Evolutionary conservation across 2,329 filamentous ascomycete genomes (phyloP), one percentile per base, ranked within the genome.

Genomic region (Amylocarpus encephaloides): DNA sequence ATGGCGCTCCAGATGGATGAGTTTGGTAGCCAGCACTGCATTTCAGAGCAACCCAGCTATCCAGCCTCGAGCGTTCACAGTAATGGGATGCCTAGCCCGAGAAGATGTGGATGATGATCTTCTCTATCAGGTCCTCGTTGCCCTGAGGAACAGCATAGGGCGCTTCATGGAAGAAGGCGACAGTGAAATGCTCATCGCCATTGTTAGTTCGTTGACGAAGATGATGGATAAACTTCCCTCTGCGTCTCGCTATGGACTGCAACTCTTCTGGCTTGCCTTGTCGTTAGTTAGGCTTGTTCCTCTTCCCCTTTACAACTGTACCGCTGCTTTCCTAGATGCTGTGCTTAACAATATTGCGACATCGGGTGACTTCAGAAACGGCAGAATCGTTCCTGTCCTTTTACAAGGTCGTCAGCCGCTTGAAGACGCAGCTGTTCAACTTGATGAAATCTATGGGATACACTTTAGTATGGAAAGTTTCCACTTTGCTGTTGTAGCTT

Each of bases 1-100:
- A 13, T 86, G 83, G 83, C 77, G 83, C 22, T 82, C 83, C 16
- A 76, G 83, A 16, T 86, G 83, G 83, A 86, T 86, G 83, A 85
- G 82, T 59, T 70, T 86, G 18, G 82, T 86, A 35, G 82, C 83
- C 13, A 86, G 83, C 62, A 86, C 82, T 9, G 83, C 83, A 0
- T 86, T 86, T 63, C 83, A 86, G 62, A 85, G 82, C 62, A 86
- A 86, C 61, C 83, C 82, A 7, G 82, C 83, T 2, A 83, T 86
- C 49, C 83, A 86, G 56, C 82, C 83, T 5, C 72, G 80, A 16
- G 83, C 83, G 1, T 86, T 86, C 59, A 77, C 81, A 1, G 82
- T 86, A 36, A 85, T 86, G 82, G 83, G 83, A 12, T 86, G 82
- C 58, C 67, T 86, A 9, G 82, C 83, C 19, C 73, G 81, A n/a